Base-by-base conservation (phyloP, 1,139 yeast species). In the Hemisphaericaspora lyxosophila region DNA sequence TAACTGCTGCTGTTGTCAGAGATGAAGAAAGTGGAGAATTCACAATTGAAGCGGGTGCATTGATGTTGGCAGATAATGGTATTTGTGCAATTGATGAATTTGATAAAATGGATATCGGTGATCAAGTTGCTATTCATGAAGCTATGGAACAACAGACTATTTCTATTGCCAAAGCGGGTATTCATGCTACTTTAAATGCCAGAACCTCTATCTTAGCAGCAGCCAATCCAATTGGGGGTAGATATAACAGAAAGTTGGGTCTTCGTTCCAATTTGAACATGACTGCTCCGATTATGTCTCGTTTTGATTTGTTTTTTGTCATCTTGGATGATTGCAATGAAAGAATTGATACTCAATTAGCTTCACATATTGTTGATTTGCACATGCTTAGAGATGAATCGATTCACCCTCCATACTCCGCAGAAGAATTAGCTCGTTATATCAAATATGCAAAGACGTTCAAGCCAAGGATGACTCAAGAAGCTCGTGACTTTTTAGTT, bases 81-180 rank as follows among this genome's bases (percentile, higher is more conserved):
- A 87, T 92, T 45, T 92, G 99, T 73, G 95, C 97, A 47, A 92
- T 92, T 63, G 99, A 92, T 60, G 99, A 92, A 65, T 92, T 92
- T 54, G 99, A 92, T 62, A 92, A 94, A 70, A 92, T 92, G 98
- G 97, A 92, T 62, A 63, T 92, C 35, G 67, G 82, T 4, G 98
- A 94, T 62, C 98, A 94, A 66, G 98, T 92, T 42, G 98, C 98
- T 3, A 92, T 92, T 70, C 99, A 92, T 67, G 99, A 92, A 70
- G 99, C 98, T 12, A 92, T 92, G 99, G 98, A 92, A 71, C 98
- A 92, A 64, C 98, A 92, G 61, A 92, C 98, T 0, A 92, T 92
- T 47, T 89, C 97, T 11, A 92, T 92, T 55, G 97, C 98, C 17
- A 92, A 92, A 60, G 98, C 98, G 1, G 98, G 98, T 54, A 92